Evolutionary conservation across 495 filamentous ascomycete genomes (phyloP).

Genomic region (Penicillium dipodomyicola): DNA sequence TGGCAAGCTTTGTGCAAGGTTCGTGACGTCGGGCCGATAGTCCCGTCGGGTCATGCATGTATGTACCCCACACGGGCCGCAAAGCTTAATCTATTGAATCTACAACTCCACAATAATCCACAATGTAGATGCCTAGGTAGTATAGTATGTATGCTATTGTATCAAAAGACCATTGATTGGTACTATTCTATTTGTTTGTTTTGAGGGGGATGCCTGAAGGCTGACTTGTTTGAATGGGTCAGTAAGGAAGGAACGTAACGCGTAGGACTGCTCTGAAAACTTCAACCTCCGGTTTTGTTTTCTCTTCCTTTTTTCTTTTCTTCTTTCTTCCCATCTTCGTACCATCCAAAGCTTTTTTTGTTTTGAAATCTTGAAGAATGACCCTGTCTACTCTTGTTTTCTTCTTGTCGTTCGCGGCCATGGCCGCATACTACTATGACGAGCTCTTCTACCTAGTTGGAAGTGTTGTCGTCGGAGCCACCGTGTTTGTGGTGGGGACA

Average conservation of each 20-base stretch:
- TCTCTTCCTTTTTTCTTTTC: not conserved
- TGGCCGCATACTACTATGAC: not conserved
- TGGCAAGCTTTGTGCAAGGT: not conserved
- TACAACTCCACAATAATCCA: not conserved
- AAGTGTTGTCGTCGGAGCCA: not conserved
- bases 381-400: not conserved
- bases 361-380: not conserved
- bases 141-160: not conserved
- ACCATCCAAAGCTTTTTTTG: not conserved
- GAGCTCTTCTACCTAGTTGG: not conserved
- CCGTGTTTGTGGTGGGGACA: not conserved
- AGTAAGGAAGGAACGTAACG: not conserved
- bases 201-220: not conserved
- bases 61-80: conserved; percentile 13
- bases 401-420: not conserved
- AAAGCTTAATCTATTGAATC: conserved; percentile 14
- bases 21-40: not conserved
- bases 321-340: not conserved
- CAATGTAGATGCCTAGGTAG: not conserved
- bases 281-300: not conserved
- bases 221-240: not conserved
- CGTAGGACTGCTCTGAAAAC: not conserved
- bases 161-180: not conserved
- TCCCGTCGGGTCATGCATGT: not conserved
- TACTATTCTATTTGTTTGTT: not conserved